Evolutionary conservation across 495 filamentous ascomycete species (phyloP).

Genomic region (Lasiosphaeria hispida): DNA sequence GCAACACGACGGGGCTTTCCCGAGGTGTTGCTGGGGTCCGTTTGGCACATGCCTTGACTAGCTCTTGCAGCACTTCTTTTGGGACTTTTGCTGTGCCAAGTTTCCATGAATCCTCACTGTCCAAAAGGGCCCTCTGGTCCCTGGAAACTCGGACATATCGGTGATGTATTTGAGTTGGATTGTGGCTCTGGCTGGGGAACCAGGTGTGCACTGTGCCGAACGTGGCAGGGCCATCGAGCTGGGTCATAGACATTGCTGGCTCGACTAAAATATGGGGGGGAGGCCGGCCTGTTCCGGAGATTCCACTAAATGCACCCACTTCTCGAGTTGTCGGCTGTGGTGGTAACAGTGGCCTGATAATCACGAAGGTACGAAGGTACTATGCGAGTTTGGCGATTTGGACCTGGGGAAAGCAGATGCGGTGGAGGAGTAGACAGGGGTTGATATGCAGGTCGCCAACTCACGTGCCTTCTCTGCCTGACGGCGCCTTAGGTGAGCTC

Average conservation of each 20-base stretch:
- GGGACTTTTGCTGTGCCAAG: conserved; percentile 37
- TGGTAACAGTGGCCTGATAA: no score
- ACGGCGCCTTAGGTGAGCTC: no score
- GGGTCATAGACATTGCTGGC: not conserved
- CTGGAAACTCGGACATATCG: conserved; percentile 46
- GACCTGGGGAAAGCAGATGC: no score
- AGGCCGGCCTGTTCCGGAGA: not conserved
- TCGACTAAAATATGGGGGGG: not conserved
- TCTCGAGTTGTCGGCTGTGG: no score
- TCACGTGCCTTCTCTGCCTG: no score
- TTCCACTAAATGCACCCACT: no score
- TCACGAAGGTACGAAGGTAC: no score
- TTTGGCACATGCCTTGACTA: conserved; percentile 25
- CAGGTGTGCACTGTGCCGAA: not conserved
- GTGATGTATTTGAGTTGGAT: conserved; percentile 10
- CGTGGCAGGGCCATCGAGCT: not conserved
- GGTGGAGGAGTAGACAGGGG: no score
- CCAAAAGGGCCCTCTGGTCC: conserved; percentile 60
- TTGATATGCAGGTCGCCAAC: no score
- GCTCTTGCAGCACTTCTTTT: conserved; percentile 33
- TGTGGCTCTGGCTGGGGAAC: not conserved
- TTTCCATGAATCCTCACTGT: conserved; percentile 44
- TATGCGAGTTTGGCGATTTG: no score
- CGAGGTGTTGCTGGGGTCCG: not conserved
- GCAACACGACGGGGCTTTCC: not conserved